phyloP scores from a whole-genome alignment of 176 grass and related monocot genomes.

The Oryza rufipogon region DNA sequence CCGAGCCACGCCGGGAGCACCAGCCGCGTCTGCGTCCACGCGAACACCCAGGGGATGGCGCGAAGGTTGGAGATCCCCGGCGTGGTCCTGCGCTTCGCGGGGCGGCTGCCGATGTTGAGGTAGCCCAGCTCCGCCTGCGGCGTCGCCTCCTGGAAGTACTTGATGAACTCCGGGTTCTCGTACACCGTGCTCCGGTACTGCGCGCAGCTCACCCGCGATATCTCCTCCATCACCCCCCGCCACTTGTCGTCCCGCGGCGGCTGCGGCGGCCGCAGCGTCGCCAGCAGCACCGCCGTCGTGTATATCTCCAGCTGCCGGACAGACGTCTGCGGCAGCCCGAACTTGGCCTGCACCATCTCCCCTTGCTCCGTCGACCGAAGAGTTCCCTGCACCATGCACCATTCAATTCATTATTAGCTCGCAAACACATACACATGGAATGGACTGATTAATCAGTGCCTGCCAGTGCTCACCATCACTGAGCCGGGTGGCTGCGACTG shows the following conservation, averaged over 20 bases:
- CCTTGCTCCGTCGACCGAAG: conserved; percentile 91
- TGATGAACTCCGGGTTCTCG: conserved; percentile 76
- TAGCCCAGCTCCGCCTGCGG: conserved; percentile 80
- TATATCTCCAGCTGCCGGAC: conserved; percentile 93
- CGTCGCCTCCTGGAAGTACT: conserved; percentile 93
- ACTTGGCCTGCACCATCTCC: conserved; percentile 99
- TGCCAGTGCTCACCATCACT: conserved; percentile 58
- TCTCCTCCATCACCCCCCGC: conserved; percentile 83
- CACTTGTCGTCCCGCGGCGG: conserved; percentile 64
- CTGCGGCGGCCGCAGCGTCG: conserved; percentile 72
- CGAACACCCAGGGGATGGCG: conserved; percentile 93
- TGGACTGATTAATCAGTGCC: no score
- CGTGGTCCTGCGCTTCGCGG: conserved; percentile 55
- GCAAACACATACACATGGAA: no score
- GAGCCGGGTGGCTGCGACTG: conserved; percentile 93
- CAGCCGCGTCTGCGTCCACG: conserved; percentile 95
- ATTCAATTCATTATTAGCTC: no score
- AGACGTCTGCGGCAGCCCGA: conserved; percentile 76
- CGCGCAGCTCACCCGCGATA: conserved; percentile 74
- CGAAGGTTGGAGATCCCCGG: conserved; percentile 69
- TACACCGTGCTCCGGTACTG: conserved; percentile 85
- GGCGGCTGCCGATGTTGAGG: conserved; percentile 91
- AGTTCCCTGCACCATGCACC: conserved; percentile 54
- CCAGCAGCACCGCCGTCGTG: conserved; percentile 86
- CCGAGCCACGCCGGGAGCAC: conserved; percentile 88